Percentiles rank a stretch among this genome's conserved stretches.
These are phyloP conservation scores for Lachnellula arida DNA, from an alignment of 2,329 filamentous ascomycete genomes.

Conservation along the genomic window DNA sequence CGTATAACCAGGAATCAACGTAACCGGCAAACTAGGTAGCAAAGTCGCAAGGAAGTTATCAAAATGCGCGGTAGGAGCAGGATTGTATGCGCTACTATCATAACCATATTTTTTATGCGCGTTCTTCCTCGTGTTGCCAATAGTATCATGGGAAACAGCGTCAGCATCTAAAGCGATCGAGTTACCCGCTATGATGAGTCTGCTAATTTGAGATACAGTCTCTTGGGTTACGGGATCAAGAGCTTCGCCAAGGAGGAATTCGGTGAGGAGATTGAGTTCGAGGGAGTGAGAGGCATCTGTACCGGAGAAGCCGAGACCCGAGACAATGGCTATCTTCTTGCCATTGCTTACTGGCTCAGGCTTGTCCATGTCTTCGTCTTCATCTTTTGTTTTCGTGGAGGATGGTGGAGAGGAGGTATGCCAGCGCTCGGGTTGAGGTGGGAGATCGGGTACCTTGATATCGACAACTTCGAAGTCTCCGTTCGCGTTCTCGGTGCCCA, in stretches of 20 bases:
- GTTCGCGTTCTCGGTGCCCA: conserved; percentile 88
- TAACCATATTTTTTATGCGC: conserved; percentile 85
- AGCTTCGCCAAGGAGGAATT: conserved; percentile 84
- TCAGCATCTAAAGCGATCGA: conserved; percentile 52
- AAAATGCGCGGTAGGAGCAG: conserved; percentile 75
- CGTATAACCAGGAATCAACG: conserved; percentile 74
- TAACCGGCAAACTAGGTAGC: conserved; percentile 82
- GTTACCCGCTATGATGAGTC: conserved; percentile 88
- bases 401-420: conserved; percentile 51
- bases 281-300: conserved; percentile 67
- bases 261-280: conserved; percentile 70
- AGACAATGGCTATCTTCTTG: conserved; percentile 75
- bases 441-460: conserved; percentile 80
- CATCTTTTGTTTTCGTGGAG: conserved; percentile 35
- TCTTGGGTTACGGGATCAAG: conserved; percentile 56
- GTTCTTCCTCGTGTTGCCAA: conserved; percentile 31
- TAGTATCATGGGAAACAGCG: conserved; percentile 25
- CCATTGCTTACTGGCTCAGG: conserved; percentile 31
- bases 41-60: conserved; percentile 78
- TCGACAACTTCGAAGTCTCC: conserved; percentile 93
- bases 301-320: conserved; percentile 79
- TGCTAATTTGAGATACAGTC: conserved; percentile 63
- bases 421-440: conserved; percentile 79
- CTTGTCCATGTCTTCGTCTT: conserved; percentile 54
- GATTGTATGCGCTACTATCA: conserved; percentile 83